phyloP scores from a whole-genome alignment of 2,329 filamentous ascomycete species.

The Blastomyces parvus region DNA sequence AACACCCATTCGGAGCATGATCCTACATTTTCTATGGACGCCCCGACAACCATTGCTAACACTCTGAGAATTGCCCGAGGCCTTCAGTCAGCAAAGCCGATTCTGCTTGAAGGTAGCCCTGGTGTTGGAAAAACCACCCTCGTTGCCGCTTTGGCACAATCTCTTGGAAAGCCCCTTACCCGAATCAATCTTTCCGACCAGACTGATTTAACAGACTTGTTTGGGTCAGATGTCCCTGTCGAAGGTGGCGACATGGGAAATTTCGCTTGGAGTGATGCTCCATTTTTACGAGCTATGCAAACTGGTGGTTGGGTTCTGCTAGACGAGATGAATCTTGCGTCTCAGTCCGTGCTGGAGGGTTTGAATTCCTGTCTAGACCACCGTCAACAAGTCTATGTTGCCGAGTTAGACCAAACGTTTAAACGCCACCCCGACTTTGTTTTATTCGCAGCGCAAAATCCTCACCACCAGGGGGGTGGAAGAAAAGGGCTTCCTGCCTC shows the following conservation, averaged over 20 bases:
- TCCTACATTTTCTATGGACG: conserved; percentile 66
- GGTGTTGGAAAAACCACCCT: conserved; percentile 96
- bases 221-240: conserved; percentile 90
- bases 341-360: conserved; percentile 91
- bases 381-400: conserved; percentile 87
- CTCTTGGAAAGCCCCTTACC: conserved; percentile 71
- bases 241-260: conserved; percentile 85
- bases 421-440: conserved; percentile 79
- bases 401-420: conserved; percentile 91
- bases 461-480: conserved; percentile 91
- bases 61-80: conserved; percentile 85
- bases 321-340: conserved; percentile 98
- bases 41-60: conserved; percentile 82
- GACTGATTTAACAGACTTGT: conserved; percentile 94
- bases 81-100: conserved; percentile 78
- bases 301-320: conserved; percentile 91
- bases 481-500: conserved; percentile 89
- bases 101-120: conserved; percentile 91
- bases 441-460: conserved; percentile 96
- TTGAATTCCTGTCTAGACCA: conserved; percentile 95
- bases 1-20: conserved; percentile 42
- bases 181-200: conserved; percentile 97
- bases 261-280: conserved; percentile 92
- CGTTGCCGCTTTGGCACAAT: conserved; percentile 70
- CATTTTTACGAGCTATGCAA: conserved; percentile 94